Percentiles rank a stretch among this genome's conserved stretches.
Conservation (phyloP, 257 asterid species). For the Nicotiana paniculata region DNA sequence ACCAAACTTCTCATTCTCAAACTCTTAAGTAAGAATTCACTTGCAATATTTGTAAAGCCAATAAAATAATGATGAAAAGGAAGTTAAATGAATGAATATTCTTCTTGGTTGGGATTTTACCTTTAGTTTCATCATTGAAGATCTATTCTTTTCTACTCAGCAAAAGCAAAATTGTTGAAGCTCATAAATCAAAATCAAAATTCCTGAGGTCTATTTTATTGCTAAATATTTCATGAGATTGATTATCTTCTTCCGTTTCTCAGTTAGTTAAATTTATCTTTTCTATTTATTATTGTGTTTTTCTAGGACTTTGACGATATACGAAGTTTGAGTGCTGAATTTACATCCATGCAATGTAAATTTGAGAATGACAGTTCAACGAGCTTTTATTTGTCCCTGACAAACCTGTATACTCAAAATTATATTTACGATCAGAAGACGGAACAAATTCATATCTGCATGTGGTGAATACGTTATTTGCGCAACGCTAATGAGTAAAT, state of each 20-base stretch:
- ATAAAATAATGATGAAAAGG: not conserved
- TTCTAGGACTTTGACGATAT: not conserved
- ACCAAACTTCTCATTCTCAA: not conserved
- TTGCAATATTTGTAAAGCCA: not conserved
- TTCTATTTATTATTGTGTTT: not conserved
- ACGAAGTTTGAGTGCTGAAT: not conserved
- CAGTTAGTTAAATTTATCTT: not conserved
- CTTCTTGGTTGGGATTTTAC: too few species aligned
- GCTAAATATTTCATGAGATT: not conserved
- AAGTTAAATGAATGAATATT: not conserved
- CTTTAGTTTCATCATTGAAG: not conserved
- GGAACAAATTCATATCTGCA: not conserved
- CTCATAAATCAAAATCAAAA: not conserved
- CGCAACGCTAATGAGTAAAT: not conserved
- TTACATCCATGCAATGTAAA: too few species aligned
- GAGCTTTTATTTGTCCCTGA: too few species aligned
- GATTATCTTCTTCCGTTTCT: not conserved
- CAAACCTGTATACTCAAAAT: not conserved
- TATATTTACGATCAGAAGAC: not conserved
- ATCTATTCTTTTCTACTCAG: not conserved
- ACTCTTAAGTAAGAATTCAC: not conserved
- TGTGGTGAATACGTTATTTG: too few species aligned
- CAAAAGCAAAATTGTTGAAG: not conserved
- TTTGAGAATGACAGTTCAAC: too few species aligned
- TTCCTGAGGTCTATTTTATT: not conserved